Conservation (phyloP, 2,329 filamentous ascomycete species). For the Cephalotrichum gorgonifer region DNA sequence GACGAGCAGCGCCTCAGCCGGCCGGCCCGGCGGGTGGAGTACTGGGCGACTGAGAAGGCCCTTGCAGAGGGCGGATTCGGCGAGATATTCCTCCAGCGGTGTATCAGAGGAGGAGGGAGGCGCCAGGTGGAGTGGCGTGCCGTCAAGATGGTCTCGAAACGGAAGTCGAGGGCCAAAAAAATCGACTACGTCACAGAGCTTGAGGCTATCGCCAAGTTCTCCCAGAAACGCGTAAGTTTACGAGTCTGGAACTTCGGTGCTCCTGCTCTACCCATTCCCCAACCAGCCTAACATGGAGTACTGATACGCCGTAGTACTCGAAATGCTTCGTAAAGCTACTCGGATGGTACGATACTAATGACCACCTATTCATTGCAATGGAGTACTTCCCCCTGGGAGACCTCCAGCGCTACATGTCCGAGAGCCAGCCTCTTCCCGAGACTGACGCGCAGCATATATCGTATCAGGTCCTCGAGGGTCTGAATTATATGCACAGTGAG, state of each 20-base stretch:
- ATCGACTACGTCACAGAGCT: constrained; percentile 11
- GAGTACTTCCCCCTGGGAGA: constrained; percentile 14
- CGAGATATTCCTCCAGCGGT: constrained; percentile 10
- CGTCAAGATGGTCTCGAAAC: constrained; percentile 11
- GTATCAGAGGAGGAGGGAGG: neutral
- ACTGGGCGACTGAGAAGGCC: constrained; percentile 7
- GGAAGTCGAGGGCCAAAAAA: constrained; percentile 1
- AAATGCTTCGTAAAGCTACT: constrained; percentile 14
- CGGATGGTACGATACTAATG: constrained; percentile 12
- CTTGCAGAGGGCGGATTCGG: constrained; percentile 11
- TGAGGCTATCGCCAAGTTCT: constrained; percentile 13
- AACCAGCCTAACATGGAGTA: too few species aligned
- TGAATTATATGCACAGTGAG: constrained; percentile 12
- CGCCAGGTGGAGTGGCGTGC: constrained; percentile 7
- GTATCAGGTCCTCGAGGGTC: constrained; percentile 11
- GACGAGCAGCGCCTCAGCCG: constrained; percentile 9
- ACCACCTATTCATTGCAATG: constrained; percentile 14
- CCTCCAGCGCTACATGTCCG: constrained; percentile 10
- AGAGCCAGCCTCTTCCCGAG: constrained; percentile 8
- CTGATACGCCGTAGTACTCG: constrained; percentile 12
- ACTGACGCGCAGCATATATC: constrained; percentile 10
- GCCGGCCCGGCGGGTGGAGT: constrained; percentile 7
- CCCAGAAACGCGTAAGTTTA: constrained; percentile 9
- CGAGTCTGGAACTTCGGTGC: too few species aligned
- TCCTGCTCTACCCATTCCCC: too few species aligned